Evolutionary conservation across 2,329 filamentous ascomycete species (phyloP), one percentile per base, ranked within the genome.

Genomic region (Hysterium pulicare): DNA sequence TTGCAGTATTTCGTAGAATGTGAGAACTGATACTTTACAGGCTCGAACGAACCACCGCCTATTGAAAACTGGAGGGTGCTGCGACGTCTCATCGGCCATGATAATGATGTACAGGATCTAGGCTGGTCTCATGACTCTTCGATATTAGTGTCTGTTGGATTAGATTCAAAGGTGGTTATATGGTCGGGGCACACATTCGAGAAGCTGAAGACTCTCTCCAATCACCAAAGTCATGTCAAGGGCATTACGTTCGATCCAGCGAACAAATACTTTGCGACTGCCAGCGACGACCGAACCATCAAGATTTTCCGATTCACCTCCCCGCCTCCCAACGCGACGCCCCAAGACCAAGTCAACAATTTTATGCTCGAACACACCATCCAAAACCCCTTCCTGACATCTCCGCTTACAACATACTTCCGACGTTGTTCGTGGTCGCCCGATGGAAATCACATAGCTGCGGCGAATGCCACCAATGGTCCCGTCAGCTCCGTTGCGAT

Each of bases 121-220:
- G 93, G 90, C 22, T 98, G 93, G 93, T 95, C 93, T 16, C 84
- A 85, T 62, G 93, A 98, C 71, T 95, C 90, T 22, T 96, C 91
- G 1, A 88, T 98, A 41, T 74, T 98, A 47, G 90, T 97, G 4
- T 97, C 93, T 0, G 93, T 98, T 20, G 94, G 93, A 2, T 73
- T 98, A 53, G 93, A 98, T 69, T 97, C 93, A 33, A 98, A 98
- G 70, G 86, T 98, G 11, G 93, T 98, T 8, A 86, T 98, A 17
- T 98, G 93, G 93, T 97, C 91, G 1, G 94, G 93, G 1, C 86
- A 94, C 68, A 97, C 90, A 0, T 98, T 98, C 56, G 93, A 98
- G 71, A 97, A 95, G 71, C 78, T 98, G 53, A 97, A 97, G 77
- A 91, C 89, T 3, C 73, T 98, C 4, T 83, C 90, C 2, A 85